phyloP scores from a whole-genome alignment of 2,329 filamentous ascomycete species.

The Talaromyces sp. region DNA sequence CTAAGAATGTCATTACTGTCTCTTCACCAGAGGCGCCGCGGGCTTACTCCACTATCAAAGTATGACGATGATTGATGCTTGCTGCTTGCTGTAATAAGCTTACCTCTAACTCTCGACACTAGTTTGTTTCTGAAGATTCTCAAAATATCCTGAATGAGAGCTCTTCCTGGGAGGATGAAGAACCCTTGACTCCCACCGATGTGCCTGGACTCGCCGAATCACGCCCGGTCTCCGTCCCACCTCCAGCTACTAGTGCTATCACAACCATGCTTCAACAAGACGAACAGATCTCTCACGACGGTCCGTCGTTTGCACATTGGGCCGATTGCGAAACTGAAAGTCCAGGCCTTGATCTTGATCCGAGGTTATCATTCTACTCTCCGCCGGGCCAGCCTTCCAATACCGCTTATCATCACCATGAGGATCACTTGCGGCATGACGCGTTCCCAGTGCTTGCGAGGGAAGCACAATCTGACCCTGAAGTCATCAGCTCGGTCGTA shows the following conservation, averaged over 20 bases:
- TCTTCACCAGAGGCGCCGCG: neutral
- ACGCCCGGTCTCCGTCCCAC: neutral
- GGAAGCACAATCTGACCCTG: neutral
- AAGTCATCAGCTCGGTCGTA: neutral
- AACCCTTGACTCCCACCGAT: neutral
- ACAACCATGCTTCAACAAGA: neutral
- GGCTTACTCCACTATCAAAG: neutral
- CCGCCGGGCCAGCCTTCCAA: neutral
- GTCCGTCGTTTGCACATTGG: neutral
- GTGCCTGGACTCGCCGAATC: neutral
- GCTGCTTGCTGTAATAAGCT: neutral
- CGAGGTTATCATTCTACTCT: neutral
- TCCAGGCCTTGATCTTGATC: neutral
- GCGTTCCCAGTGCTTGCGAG: neutral
- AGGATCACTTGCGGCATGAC: neutral
- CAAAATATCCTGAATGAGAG: neutral
- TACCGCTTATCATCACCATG: neutral
- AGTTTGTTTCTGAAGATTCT: neutral
- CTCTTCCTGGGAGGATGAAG: neutral
- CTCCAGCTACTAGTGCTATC: neutral
- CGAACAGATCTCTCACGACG: neutral
- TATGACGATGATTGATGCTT: neutral
- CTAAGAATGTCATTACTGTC: slow-evolving; percentile 49
- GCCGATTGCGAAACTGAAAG: neutral
- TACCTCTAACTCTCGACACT: neutral